Evolutionary conservation across 2,329 filamentous ascomycete species (phyloP), one percentile per base, ranked within the genome.

Genomic region (Magnaporthiopsis incrustans): DNA sequence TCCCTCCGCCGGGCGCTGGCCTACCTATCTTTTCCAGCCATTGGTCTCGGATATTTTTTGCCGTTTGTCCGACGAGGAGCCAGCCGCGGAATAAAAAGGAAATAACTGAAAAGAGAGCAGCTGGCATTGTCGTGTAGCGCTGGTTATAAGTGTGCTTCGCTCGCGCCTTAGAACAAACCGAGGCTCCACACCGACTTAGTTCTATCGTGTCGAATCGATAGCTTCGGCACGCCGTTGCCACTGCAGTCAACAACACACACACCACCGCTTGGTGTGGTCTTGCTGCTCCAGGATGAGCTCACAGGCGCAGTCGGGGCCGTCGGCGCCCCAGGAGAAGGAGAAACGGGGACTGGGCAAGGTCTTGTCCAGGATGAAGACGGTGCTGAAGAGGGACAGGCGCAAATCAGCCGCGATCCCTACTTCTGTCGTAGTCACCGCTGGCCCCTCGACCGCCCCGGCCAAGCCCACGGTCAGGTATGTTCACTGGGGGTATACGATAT

Each of bases 271-370:
- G 22, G 22, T 10, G 44, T 53, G 44, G 22, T 53, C 22, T n/a
- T 8, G 7, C 10, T 22, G n/a, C 22, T 53, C 22, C 44, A 53
- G 10, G 4, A 82, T 81, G 79, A 81, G 78, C 66, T 78, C 79
- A 15, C 71, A 75, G 59, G 74, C 76, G 64, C 78, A 75, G 65
- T 71, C 71, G 61, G 75, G 74, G 68, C 73, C 74, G 56, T 74
- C 71, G 63, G 71, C 68, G 65, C 69, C 72, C 59, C 76, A 74
- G 69, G 77, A 78, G 63, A 76, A 74, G 70, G 77, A 79, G 68
- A 82, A 78, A 74, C 82, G 76, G 71, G 77, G 78, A 15, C 68
- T 84, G 33, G 78, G 77, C 64, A 82, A 76, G 69, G 73, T 84
- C 26, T 66, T 84, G 38, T 78, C 77, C 50, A 76, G 79, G 50